phyloP scores from a whole-genome alignment of 1,139 yeast species.

The Lodderomyces theae region DNA sequence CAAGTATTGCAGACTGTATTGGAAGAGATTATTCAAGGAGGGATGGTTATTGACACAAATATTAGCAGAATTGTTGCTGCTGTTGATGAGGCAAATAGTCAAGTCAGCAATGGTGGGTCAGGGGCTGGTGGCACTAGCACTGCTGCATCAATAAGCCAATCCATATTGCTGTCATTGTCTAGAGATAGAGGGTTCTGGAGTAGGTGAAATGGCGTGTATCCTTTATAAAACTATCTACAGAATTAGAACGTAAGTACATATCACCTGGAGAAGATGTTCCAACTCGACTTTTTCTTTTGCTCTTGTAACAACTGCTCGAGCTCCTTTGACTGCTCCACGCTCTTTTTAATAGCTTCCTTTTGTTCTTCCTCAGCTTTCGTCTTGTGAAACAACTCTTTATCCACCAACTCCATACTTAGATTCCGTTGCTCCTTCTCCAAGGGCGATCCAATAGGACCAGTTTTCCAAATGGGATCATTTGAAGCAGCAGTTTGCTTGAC shows the following conservation, averaged over 20 bases:
- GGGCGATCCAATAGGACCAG: constrained; percentile 68
- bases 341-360: constrained; percentile 37
- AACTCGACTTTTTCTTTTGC: constrained; percentile 32
- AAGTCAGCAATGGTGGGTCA: constrained; percentile 25
- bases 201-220: constrained; percentile 12
- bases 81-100: constrained; percentile 59
- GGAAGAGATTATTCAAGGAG: constrained; percentile 94
- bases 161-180: constrained; percentile 43
- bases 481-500: constrained; percentile 61
- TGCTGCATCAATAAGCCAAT: constrained; percentile 18
- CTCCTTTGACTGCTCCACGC: constrained; percentile 31
- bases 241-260: neutral
- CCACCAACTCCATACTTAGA: constrained; percentile 39
- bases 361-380: constrained; percentile 45
- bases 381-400: constrained; percentile 49
- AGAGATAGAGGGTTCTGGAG: constrained; percentile 50
- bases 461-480: constrained; percentile 76
- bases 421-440: constrained; percentile 46
- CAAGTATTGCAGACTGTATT: constrained; percentile 89
- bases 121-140: constrained; percentile 3
- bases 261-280: constrained; percentile 19
- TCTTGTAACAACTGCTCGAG: constrained; percentile 28
- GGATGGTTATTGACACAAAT: constrained; percentile 97
- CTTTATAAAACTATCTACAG: constrained; percentile 4
- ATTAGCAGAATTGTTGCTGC: constrained; percentile 81